phyloP scores from a whole-genome alignment of 2,329 filamentous ascomycete species.

The Ascocoryne sarcoides region DNA sequence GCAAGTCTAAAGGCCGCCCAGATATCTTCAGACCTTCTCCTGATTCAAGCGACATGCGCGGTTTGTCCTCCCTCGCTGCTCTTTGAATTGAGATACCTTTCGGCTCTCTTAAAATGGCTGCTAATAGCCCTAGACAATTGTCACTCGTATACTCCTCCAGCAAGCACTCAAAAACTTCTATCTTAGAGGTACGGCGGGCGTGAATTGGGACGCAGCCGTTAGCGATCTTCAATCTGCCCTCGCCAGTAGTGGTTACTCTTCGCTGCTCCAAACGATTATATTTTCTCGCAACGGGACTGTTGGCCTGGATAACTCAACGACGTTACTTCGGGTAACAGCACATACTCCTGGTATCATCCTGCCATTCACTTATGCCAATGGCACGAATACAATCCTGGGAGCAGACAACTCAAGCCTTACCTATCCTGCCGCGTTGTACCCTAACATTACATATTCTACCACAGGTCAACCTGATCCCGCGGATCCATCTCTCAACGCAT shows the following conservation, averaged over 20 bases:
- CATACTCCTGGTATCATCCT: constrained; percentile 46
- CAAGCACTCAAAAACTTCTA: constrained; percentile 43
- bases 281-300: constrained; percentile 60
- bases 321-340: constrained; percentile 57
- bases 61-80: no score
- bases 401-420: constrained; percentile 55
- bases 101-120: no score
- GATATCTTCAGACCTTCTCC: constrained; percentile 66
- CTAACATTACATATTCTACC: constrained; percentile 60
- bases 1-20: constrained; percentile 82
- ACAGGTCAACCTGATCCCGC: constrained; percentile 16
- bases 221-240: constrained; percentile 67
- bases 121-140: no score
- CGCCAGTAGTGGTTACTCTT: constrained; percentile 39
- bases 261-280: constrained; percentile 62
- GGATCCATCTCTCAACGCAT: constrained; percentile 19
- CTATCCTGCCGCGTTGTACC: constrained; percentile 65
- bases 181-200: constrained; percentile 41
- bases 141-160: constrained; percentile 56
- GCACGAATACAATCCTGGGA: constrained; percentile 44
- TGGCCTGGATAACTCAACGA: constrained; percentile 41
- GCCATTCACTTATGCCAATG: constrained; percentile 50
- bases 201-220: constrained; percentile 52
- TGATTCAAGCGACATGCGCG: constrained; percentile 66
- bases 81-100: no score